Base-by-base conservation (phyloP, 768 basidiomycete species). In the Tylopilus rubrobrunneus region DNA sequence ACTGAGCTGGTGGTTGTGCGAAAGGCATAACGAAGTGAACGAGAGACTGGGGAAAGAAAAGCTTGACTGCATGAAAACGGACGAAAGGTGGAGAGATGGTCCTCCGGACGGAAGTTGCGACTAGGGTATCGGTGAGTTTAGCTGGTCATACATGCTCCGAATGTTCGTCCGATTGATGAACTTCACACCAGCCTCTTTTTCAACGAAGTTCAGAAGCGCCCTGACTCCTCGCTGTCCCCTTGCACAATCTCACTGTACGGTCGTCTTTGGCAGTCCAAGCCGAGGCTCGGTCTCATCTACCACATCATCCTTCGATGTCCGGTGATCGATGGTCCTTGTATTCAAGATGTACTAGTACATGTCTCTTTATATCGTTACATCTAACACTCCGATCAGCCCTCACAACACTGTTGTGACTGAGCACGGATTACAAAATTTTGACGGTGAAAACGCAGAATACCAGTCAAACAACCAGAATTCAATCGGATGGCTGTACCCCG, bases 21-120 rank as follows among this genome's bases (percentile, higher is more conserved):
- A 88, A 71, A 76, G 89, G 62, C 96, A 98, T 68, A 98, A 98
- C 64, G 87, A 88, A 65, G 94, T 98, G 52, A 98, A 96, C 64
- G 77, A 78, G 67, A 82, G 84, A 69, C 73, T 98, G 33, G 92
- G 93, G 40, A 98, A 97, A 78, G 76, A 77, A 53, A 68, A 42
- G 49, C 98, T 98, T 71, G 84, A 92, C 68, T 98, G 96, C 67
- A 65, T 72, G 33, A 91, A 82, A 67, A 82, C 87, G 44, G 87
- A 89, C 59, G 87, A 92, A 75, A 76, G 95, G 63, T 98, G 96
- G 96, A 89, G 79, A 74, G 91, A 95, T 68, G 96, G 94, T 1
- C 89, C 91, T 23, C 61, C 69, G 5, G 92, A 98, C 70, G 93
- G 92, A 17, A 84, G 87, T 43, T 98, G 95, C 67, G 92, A 95